phyloP scores from a whole-genome alignment of 176 grass and related monocot genomes.

The Triticum aestivum region DNA sequence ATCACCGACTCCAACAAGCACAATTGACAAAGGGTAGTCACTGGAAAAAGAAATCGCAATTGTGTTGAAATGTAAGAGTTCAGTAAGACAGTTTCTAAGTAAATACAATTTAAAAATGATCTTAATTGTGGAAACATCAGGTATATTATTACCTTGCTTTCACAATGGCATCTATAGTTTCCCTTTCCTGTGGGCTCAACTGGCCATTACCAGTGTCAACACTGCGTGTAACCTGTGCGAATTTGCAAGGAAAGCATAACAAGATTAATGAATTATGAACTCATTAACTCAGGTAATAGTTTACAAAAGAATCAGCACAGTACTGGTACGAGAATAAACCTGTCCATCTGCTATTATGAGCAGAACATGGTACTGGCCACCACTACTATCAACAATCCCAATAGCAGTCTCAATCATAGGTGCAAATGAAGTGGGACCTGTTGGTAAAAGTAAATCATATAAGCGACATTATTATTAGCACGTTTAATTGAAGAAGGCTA shows the following conservation, averaged over 20 bases:
- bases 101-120: not conserved
- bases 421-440: constrained; percentile 82
- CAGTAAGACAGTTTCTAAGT: constrained; percentile 3
- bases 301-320: not conserved
- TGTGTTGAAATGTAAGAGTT: constrained; percentile 14
- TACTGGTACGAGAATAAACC: constrained; percentile 34
- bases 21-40: constrained; percentile 74
- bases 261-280: not conserved
- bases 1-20: constrained; percentile 83
- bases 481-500: not conserved
- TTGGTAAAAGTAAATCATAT: not conserved
- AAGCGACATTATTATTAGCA: constrained; percentile 1
- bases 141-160: constrained; percentile 58
- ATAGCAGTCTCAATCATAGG: constrained; percentile 78
- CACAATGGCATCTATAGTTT: constrained; percentile 71
- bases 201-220: constrained; percentile 46
- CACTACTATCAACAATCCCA: constrained; percentile 74
- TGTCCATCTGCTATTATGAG: constrained; percentile 92
- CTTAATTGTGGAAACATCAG: constrained; percentile 1
- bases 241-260: constrained; percentile 7
- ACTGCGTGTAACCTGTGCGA: constrained; percentile 59
- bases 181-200: constrained; percentile 65
- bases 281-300: not conserved
- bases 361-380: constrained; percentile 89
- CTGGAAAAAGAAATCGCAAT: constrained; percentile 32